These are phyloP conservation scores for Sporothrix inflata DNA, from an alignment of 2,329 filamentous ascomycete genomes.

Conservation along the genomic window DNA sequence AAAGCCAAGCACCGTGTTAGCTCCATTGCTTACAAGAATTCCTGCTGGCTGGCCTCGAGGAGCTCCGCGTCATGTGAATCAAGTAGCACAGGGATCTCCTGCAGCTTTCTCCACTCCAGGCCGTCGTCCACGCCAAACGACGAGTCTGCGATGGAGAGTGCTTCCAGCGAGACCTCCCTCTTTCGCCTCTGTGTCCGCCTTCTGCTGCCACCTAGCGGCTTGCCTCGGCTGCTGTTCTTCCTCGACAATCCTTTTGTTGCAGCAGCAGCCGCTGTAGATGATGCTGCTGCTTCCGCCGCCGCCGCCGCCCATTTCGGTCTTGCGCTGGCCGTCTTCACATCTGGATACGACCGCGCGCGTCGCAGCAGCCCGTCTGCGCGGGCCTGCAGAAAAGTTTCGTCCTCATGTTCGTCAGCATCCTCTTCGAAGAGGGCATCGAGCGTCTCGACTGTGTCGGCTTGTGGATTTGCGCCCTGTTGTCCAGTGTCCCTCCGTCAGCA, in stretches of 20 bases:
- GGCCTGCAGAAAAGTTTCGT: conserved; percentile 39
- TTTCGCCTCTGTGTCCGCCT: conserved; percentile 37
- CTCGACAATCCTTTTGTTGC: background rate
- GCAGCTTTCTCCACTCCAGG: conserved; percentile 30
- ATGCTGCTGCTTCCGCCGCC: background rate
- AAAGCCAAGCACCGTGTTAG: background rate
- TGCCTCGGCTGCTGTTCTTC: background rate
- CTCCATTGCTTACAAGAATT: conserved; percentile 68
- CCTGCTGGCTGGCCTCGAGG: conserved; percentile 79
- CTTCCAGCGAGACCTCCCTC: conserved; percentile 54
- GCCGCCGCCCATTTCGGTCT: conserved; percentile 53
- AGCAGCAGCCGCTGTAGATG: background rate
- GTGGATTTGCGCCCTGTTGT: conserved; percentile 57
- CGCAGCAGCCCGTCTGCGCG: conserved; percentile 67
- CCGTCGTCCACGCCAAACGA: conserved; percentile 29
- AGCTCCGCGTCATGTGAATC: conserved; percentile 70
- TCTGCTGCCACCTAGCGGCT: background rate
- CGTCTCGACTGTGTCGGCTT: conserved; percentile 55
- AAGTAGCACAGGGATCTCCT: conserved; percentile 42
- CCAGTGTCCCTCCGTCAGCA: background rate
- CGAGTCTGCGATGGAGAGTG: conserved; percentile 47
- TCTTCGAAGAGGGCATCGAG: conserved; percentile 64
- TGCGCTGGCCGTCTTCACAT: conserved; percentile 69
- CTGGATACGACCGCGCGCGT: conserved; percentile 76
- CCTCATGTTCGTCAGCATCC: conserved; percentile 50